Conservation (phyloP, 2,329 filamentous ascomycete genomes). For the Calonectria honghensis region DNA sequence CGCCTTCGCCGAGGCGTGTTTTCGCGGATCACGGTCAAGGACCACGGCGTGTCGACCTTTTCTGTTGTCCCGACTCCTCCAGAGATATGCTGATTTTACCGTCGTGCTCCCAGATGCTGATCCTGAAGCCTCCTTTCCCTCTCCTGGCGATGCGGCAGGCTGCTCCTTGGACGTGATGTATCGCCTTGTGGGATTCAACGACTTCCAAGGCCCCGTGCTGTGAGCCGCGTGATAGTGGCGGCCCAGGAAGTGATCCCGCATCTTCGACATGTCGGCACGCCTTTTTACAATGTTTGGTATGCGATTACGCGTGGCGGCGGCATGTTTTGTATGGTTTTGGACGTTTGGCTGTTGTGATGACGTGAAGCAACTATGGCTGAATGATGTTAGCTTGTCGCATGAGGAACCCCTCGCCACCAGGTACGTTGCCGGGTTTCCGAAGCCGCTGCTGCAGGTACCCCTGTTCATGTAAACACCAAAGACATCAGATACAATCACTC, state of each 20-base stretch:
- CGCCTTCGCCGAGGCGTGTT: conserved; percentile 44
- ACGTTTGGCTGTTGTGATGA: neutral
- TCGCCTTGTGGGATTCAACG: conserved; percentile 40
- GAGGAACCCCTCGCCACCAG: conserved; percentile 34
- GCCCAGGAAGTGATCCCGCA: conserved; percentile 36
- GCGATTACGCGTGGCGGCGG: neutral
- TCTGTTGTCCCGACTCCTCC: conserved; percentile 65
- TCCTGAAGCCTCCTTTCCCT: conserved; percentile 50
- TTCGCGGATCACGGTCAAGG: conserved; percentile 45
- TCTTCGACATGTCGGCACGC: conserved; percentile 12
- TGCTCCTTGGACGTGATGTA: conserved; percentile 35
- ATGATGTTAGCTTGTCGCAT: conserved; percentile 4
- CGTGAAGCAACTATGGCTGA: conserved; percentile 5
- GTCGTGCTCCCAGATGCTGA: neutral
- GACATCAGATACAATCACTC: neutral
- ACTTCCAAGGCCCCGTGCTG: conserved; percentile 33
- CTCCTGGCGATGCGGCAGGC: neutral
- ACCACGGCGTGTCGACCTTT: conserved; percentile 63
- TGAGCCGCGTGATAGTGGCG: conserved; percentile 42
- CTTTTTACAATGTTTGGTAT: neutral
- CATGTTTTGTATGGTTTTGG: conserved; percentile 3
- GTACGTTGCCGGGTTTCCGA: conserved; percentile 35
- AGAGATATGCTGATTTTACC: conserved; percentile 59
- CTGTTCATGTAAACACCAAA: conserved; percentile 11
- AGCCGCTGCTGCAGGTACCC: conserved; percentile 1